A percentile compares a stretch with the other conserved stretches of the same genome.
Evolutionary conservation across 352 stramenopile species (phyloP).

Genomic region (Phytophthora cryptogea): DNA sequence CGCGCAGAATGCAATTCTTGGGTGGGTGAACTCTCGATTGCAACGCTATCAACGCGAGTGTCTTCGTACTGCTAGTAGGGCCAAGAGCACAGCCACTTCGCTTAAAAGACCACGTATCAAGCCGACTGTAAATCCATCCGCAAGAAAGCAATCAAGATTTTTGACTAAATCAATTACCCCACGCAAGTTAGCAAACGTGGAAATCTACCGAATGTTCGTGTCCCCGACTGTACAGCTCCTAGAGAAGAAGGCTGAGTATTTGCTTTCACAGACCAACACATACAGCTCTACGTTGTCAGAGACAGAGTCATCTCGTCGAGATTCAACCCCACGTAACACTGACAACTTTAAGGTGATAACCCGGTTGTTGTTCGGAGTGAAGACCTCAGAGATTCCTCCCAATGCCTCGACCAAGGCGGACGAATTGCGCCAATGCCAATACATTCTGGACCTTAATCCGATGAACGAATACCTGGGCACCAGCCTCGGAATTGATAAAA

Average conservation of each 20-base stretch:
- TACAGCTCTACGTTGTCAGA: too few species aligned
- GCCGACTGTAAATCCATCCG: background rate
- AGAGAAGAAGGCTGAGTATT: constrained; percentile 19
- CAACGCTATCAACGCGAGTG: constrained; percentile 42
- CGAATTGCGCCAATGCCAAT: constrained; percentile 30
- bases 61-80: constrained; percentile 44
- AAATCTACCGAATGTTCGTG: constrained; percentile 21
- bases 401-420: background rate
- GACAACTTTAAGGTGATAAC: too few species aligned
- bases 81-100: constrained; percentile 15
- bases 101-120: background rate
- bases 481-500: constrained; percentile 34
- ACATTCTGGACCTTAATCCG: constrained; percentile 53
- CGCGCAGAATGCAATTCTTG: constrained; percentile 52
- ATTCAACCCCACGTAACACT: too few species aligned
- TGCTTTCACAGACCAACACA: constrained; percentile 6
- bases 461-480: constrained; percentile 49
- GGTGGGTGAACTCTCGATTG: constrained; percentile 53
- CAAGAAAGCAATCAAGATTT: constrained; percentile 4
- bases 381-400: background rate
- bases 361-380: background rate
- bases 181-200: constrained; percentile 11
- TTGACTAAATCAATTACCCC: background rate
- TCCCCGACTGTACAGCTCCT: constrained; percentile 15
- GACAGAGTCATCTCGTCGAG: background rate